phyloP scores from a whole-genome alignment of 192 early-diverging fungal genomes.

The Irineochytrium annulatum region DNA sequence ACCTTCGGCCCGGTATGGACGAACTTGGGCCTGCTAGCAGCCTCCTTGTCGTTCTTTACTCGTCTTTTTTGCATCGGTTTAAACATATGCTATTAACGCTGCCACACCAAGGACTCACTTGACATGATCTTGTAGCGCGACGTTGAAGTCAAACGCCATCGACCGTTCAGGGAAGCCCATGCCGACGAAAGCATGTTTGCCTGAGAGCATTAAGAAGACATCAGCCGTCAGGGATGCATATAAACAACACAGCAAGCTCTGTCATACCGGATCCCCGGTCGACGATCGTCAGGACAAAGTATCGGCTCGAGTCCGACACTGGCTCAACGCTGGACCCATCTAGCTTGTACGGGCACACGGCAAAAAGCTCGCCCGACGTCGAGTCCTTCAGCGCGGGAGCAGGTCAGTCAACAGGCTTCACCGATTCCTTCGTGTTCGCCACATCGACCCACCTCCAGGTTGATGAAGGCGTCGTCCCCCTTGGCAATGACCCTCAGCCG shows the following conservation, averaged over 20 bases:
- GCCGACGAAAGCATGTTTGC: slow-evolving; percentile 79
- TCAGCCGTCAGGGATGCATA: background rate
- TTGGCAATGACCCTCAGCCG: slow-evolving; percentile 67
- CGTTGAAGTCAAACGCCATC: slow-evolving; percentile 87
- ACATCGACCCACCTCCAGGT: slow-evolving; percentile 72
- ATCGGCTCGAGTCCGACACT: slow-evolving; percentile 77
- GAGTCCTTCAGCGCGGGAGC: slow-evolving; percentile 4
- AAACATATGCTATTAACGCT: background rate
- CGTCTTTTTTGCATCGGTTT: slow-evolving; percentile 8
- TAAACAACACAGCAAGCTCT: background rate
- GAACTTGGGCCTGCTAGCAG: slow-evolving; percentile 8
- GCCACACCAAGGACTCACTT: slow-evolving; percentile 60
- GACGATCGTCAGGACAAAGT: slow-evolving; percentile 80
- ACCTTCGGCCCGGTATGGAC: slow-evolving; percentile 42
- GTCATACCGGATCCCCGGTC: slow-evolving; percentile 52
- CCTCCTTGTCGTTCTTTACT: slow-evolving; percentile 25
- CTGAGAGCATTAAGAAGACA: slow-evolving; percentile 20
- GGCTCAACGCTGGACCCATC: slow-evolving; percentile 67
- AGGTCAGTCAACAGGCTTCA: background rate
- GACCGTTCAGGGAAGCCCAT: slow-evolving; percentile 80
- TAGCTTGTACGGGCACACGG: slow-evolving; percentile 68
- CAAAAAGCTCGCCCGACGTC: slow-evolving; percentile 71
- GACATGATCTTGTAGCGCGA: slow-evolving; percentile 76
- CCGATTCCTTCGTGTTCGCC: background rate
- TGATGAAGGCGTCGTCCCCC: slow-evolving; percentile 64